A percentile compares a stretch with the other conserved stretches of the same genome.
phyloP scores from a whole-genome alignment of 78 protist genomes.

The Chrysochromulina parva region DNA sequence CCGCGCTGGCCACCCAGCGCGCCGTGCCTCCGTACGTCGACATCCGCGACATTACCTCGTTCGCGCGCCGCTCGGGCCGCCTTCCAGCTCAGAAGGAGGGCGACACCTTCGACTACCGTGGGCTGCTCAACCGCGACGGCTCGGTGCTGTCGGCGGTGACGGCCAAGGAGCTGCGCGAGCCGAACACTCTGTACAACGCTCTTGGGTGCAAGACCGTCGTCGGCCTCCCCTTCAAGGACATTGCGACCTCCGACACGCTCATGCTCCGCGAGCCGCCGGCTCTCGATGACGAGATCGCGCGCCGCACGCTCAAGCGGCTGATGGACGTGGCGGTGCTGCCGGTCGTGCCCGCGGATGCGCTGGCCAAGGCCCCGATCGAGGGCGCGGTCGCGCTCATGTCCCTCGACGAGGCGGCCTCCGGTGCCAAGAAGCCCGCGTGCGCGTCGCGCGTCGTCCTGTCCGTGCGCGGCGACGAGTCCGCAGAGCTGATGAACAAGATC shows the following conservation, averaged over 20 bases:
- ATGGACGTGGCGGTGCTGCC: background rate
- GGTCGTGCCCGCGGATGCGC: conserved; percentile 20
- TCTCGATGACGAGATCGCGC: background rate
- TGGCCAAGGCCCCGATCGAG: background rate
- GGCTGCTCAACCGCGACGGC: conserved; percentile 46
- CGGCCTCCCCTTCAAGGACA: conserved; percentile 65
- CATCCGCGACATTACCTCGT: conserved; percentile 24
- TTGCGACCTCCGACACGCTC: conserved; percentile 46
- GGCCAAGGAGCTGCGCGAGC: background rate
- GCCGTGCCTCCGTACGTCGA: conserved; percentile 8
- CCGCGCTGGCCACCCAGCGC: background rate
- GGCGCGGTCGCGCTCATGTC: conserved; percentile 11
- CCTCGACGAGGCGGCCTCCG: background rate
- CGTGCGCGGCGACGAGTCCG: conserved; percentile 21
- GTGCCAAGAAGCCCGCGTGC: background rate
- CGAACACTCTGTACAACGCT: conserved; percentile 8
- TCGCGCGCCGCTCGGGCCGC: conserved; percentile 27
- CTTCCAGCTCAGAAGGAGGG: conserved; percentile 30
- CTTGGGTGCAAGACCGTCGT: conserved; percentile 53
- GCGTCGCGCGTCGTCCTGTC: conserved; percentile 7
- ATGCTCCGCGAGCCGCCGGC: conserved; percentile 4
- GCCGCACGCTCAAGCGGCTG: conserved; percentile 30
- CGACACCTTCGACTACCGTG: conserved; percentile 32
- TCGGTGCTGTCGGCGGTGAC: background rate
- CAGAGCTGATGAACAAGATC: background rate